Conservation (phyloP, 192 early-diverging fungal species). For the Mortierella alpina region DNA sequence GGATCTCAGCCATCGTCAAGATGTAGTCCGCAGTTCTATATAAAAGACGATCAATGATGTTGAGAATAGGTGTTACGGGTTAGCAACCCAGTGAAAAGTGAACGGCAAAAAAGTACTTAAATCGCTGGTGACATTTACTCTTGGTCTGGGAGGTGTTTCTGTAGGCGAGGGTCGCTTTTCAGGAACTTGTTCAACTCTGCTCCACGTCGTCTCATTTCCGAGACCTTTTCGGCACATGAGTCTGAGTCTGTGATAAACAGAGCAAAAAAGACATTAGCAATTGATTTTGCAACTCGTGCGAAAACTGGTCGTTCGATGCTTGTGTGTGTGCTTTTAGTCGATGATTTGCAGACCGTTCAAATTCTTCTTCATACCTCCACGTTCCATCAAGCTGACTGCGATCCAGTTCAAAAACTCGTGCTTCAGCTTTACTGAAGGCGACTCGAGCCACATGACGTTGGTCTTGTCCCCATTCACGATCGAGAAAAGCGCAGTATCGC, state of each 20-base stretch:
- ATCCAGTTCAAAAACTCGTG: conserved; percentile 44
- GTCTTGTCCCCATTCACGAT: conserved; percentile 34
- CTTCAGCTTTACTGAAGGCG: conserved; percentile 40
- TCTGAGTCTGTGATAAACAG: neutral
- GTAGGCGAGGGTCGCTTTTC: too few species aligned
- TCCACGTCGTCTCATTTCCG: neutral
- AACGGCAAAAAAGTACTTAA: too few species aligned
- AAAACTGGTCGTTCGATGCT: too few species aligned
- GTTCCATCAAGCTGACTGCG: conserved; percentile 20
- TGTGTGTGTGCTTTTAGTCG: too few species aligned
- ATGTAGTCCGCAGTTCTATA: neutral
- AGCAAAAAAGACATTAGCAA: neutral
- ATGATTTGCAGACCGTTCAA: too few species aligned
- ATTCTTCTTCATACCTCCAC: conserved; percentile 11
- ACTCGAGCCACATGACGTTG: conserved; percentile 35
- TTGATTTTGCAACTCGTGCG: neutral
- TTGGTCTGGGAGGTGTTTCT: too few species aligned
- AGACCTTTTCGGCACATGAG: too few species aligned
- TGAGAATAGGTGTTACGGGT: too few species aligned
- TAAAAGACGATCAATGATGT: neutral
- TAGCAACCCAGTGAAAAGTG: too few species aligned
- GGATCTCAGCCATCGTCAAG: conserved; percentile 1
- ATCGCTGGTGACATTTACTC: too few species aligned
- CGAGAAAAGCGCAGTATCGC: conserved; percentile 21
- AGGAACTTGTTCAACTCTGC: neutral